Evolutionary conservation across 2,329 filamentous ascomycete genomes (phyloP), one percentile per base, ranked within the genome.

Genomic region (Pseudogymnoascus sp.): DNA sequence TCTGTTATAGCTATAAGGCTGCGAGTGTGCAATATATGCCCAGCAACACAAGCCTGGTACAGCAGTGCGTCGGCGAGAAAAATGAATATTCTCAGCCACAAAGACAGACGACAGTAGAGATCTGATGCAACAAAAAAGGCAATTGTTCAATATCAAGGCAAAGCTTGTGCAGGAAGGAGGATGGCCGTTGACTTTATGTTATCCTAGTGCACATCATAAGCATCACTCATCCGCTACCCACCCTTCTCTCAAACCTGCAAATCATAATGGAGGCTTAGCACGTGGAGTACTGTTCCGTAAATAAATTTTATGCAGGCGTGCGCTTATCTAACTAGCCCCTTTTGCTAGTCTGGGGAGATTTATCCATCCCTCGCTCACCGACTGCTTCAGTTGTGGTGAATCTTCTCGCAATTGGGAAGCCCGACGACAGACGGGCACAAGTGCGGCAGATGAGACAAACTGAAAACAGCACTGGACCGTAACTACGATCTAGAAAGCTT

Each of bases 171-270:
- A 55, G 29, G 33, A 55, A 21, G 29, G 48, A 55, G 48, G 48
- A 55, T 55, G 48, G 48, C 48, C 48, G 48, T 55, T 55, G 48
- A 33, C 48, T 55, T 55, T 55, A 55, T 55, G 48, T 33, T 33
- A 55, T 55, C 48, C 48, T 21, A 15, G 48, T 55, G 48, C 48
- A 55, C 48, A 55, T 55, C 25, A 48, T 48, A 29, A 44, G 17
- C 29, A 55, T 55, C 48, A 5, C 2, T 29, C 29, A 55, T 55
- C 48, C 29, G 15, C 48, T 33, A 55, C n/a, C 48, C 48, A 55
- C 48, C 48, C 48, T 33, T 15, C 48, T 12, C 27, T 33, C 15
- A 39, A 33, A 13, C n/a, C 48, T 55, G 48, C 48, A 55, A 33
- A 55, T 33, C 48, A 55, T 55, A 55, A 33, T 55, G 9, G 48